Evolutionary conservation across 2,329 filamentous ascomycete species (phyloP).

Genomic region (Tolypocladium tropicale): DNA sequence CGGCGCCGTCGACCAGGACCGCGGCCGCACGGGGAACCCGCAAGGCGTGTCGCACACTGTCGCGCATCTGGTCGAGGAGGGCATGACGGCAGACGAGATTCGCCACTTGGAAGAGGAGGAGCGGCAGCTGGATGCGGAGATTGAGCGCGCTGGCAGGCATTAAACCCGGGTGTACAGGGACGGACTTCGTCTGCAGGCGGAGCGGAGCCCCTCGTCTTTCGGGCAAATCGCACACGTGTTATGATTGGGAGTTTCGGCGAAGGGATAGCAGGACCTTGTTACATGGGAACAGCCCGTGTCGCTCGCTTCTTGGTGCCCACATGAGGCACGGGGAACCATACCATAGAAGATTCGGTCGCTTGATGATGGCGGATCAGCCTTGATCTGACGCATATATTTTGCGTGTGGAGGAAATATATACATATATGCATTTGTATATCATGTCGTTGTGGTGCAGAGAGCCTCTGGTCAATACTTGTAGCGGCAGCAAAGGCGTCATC

Average conservation of each 20-base stretch:
- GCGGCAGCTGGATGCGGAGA: conserved; percentile 44
- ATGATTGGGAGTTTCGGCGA: background rate
- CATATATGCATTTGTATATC: no score
- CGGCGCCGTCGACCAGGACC: background rate
- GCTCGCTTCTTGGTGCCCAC: background rate
- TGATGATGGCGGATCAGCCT: background rate
- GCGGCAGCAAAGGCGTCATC: background rate
- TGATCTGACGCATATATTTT: background rate
- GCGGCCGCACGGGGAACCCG: conserved; percentile 9
- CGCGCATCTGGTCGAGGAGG: conserved; percentile 47
- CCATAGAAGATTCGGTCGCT: background rate
- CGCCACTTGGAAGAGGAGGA: conserved; percentile 47
- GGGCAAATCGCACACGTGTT: background rate
- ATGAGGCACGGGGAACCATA: background rate
- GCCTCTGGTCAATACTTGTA: background rate
- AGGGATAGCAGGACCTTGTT: background rate
- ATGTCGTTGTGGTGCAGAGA: background rate
- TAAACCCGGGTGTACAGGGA: background rate
- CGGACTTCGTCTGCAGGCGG: background rate
- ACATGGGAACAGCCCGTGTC: background rate
- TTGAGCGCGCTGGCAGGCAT: conserved; percentile 32
- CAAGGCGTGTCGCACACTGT: conserved; percentile 27
- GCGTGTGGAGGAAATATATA: background rate
- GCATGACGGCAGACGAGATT: conserved; percentile 49
- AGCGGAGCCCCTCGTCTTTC: background rate